Base-by-base conservation (phyloP, 148 eudicot species). In the Agrostemma githago region DNA sequence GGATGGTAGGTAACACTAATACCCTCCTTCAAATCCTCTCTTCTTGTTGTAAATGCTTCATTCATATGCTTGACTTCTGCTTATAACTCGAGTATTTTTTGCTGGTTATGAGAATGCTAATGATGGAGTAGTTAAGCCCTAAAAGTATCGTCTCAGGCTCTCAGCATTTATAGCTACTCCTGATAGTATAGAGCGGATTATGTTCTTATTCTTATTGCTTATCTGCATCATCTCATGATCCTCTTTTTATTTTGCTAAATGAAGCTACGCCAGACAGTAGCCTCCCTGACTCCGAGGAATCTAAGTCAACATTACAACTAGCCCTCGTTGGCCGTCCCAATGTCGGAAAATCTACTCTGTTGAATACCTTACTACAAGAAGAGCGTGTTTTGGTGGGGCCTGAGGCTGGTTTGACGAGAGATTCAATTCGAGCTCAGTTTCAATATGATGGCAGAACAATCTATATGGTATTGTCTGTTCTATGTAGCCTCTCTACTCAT, bases 381-480 rank as follows among this genome's bases (percentile, higher is more conserved):
- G 87, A 96, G 57, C 97, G 99, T 79, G 99, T 90, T 80, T 78
- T 95, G 63, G 97, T 90, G 43, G 99, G 99, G 66, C 99, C 99
- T 64, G 99, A 95, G 86, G 97, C 97, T 76, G 99, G 99, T 53
- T 79, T 96, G 83, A 96, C 99, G 0, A 87, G 97, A 83, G 99
- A 95, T 84, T 96, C 99, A 54, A 88, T 96, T 79, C 88, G 99
- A 77, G 97, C 89, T 79, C 82, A 89, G 82, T 96, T 96, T 84
- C 82, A 89, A 74, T 92, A 89, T 80, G 90, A 83, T 70, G 89
- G 83, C 70, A 89, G 96, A 88, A 87, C 96, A n/a, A 76, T 96
- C 74, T 90, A 86, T 83, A 81, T 96, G 89, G 99, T 95, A 82
- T 75, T 58, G 19, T 80, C 71, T 44, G 19, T 77, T 71, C 68